Evolutionary conservation across 257 asterid species (phyloP).

Genomic region (Solanum chilense): DNA sequence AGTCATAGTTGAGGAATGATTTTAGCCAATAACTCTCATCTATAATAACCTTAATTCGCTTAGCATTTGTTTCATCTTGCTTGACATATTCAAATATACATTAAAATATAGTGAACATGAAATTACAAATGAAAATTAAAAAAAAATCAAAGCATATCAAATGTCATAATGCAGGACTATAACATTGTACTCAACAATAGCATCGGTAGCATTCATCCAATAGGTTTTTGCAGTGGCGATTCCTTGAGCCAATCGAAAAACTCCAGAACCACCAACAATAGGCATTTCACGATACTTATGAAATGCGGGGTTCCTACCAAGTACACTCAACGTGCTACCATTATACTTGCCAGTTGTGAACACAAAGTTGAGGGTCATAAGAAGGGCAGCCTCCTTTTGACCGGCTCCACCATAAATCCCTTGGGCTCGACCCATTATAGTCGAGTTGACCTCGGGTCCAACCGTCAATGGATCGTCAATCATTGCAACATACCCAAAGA

Average conservation of each 20-base stretch:
- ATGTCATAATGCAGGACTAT: constrained; percentile 3
- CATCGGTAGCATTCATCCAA: constrained; percentile 4
- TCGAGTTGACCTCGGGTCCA: constrained; percentile 6
- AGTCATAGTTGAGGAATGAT: too few relatives aligned
- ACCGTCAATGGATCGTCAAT: constrained; percentile 19
- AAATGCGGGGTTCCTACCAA: constrained; percentile 15
- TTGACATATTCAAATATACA: too few relatives aligned
- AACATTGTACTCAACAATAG: constrained; percentile 18
- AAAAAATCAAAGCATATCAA: neutral
- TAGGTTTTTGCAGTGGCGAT: constrained; percentile 5
- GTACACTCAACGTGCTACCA: constrained; percentile 35
- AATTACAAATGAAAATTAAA: neutral
- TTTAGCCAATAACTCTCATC: too few relatives aligned
- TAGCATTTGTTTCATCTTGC: too few relatives aligned
- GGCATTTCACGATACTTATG: constrained; percentile 26
- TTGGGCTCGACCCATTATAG: constrained; percentile 31
- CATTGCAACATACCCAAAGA: constrained; percentile 15
- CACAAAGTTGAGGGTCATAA: constrained; percentile 19
- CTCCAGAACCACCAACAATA: constrained; percentile 42
- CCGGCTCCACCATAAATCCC: constrained; percentile 25
- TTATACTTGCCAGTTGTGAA: constrained; percentile 21
- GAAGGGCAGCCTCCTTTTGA: constrained; percentile 1
- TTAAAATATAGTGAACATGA: neutral
- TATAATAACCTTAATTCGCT: too few relatives aligned
- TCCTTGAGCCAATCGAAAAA: constrained; percentile 36